A percentile compares a stretch with the other conserved stretches of the same genome.
phyloP scores from a whole-genome alignment of 768 basidiomycete species.

The Tricholoma terreum region DNA sequence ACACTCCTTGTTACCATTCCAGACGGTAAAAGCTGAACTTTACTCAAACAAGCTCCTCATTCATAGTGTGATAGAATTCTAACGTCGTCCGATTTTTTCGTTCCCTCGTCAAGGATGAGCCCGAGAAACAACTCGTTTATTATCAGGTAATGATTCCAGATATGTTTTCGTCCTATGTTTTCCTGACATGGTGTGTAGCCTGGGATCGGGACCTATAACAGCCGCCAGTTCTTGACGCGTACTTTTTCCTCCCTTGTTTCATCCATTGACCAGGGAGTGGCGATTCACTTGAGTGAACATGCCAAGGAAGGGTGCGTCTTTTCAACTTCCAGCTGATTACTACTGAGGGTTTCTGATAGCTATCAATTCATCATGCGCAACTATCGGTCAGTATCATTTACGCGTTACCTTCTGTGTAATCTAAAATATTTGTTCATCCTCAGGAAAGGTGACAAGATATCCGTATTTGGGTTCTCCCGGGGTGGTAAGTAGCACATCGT shows the following conservation, averaged over 20 bases:
- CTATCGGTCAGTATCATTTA: conserved; percentile 14
- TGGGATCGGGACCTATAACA: conserved; percentile 25
- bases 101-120: conserved; percentile 14
- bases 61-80: conserved; percentile 11
- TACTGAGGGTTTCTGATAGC: conserved; percentile 1
- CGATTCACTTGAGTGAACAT: conserved; percentile 25
- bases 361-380: conserved; percentile 24
- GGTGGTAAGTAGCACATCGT: conserved; percentile 11
- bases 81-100: conserved; percentile 19
- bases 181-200: conserved; percentile 4
- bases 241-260: conserved; percentile 15
- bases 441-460: conserved; percentile 29
- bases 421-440: neutral
- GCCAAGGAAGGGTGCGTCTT: conserved; percentile 27
- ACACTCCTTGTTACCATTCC: neutral
- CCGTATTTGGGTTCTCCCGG: conserved; percentile 28
- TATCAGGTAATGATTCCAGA: conserved; percentile 13
- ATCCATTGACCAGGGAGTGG: conserved; percentile 20
- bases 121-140: conserved; percentile 16
- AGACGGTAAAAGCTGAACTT: conserved; percentile 1
- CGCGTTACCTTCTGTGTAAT: neutral
- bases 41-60: neutral
- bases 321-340: neutral
- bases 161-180: neutral
- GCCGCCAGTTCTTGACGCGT: conserved; percentile 18